Evolutionary conservation across 163 green algal genomes (phyloP), one percentile per base, ranked within the genome.

Genomic region (Scenedesmus sp.): DNA sequence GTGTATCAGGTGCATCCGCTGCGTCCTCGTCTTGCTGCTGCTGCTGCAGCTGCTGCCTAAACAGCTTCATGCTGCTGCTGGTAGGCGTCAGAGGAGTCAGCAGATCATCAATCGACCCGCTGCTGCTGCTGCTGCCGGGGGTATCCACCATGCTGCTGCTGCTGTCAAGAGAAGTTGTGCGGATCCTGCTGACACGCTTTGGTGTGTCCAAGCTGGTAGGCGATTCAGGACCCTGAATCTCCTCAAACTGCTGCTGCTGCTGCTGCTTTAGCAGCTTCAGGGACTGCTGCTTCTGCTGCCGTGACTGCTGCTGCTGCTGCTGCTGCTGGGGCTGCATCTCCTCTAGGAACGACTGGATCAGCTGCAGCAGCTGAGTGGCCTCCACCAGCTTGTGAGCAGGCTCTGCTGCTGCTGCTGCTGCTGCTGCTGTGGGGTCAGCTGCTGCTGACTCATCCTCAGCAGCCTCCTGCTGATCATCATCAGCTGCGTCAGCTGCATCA

Each of bases 291-390:
- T 83, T 26, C 46, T 83, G 52, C 66, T 90, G 77, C 66, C 52
- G 57, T 54, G 26, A 3, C 46, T 52, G 34, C 67, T 90, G 86
- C 86, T 90, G 86, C 86, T 83, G 86, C 66, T 84, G 86, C 20
- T 84, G 67, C 2, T 79, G 12, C 46, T 54, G 34, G 20, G 0
- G 59, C 18, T 86, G 81, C 66, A 90, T 64, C 34, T 77, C 64
- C 5, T 57, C 66, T 18, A 91, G 57, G 87, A 91, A 91, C 3
- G 87, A 55, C 15, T 86, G 74, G 62, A 91, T 91, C 9, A 91
- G 76, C 60, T 87, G 59, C 56, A 91, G 87, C 56, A 91, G 34
- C 57, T 91, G 55, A 9, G 76, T 55, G 6, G 59, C 87, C 34
- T 91, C 87, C 7, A n/a, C 23, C 0, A 91, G 57, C 87, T 91